Conservation (phyloP, 2,329 filamentous ascomycete genomes). For the Zymoseptoria ardabiliae region DNA sequence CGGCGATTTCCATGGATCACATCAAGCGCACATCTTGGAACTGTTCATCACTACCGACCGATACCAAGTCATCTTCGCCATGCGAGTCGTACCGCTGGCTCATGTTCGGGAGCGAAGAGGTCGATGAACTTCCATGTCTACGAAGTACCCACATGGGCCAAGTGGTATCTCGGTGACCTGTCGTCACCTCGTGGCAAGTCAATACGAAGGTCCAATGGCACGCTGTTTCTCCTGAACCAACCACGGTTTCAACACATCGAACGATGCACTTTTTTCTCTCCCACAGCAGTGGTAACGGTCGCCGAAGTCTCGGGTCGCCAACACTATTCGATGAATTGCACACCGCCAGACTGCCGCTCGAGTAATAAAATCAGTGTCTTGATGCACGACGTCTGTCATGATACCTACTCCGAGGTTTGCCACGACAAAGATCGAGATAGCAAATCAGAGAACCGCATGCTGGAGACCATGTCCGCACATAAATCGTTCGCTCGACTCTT, state of each 20-base stretch:
- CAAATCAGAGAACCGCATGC: no score
- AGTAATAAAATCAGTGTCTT: neutral
- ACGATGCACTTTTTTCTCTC: neutral
- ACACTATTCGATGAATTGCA: neutral
- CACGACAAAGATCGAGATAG: no score
- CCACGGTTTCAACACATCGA: neutral
- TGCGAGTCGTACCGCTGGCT: neutral
- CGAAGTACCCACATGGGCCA: neutral
- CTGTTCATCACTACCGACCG: neutral
- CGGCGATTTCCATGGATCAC: neutral
- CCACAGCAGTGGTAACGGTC: neutral
- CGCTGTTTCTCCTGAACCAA: neutral
- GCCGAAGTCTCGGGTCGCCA: neutral
- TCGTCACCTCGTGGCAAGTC: neutral
- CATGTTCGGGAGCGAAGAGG: neutral
- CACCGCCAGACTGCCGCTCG: neutral
- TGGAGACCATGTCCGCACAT: no score
- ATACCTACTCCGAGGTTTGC: no score
- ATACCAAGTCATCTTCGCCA: neutral
- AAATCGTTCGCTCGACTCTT: no score
- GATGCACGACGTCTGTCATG: neutral
- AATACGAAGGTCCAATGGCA: neutral
- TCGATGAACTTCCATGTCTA: neutral
- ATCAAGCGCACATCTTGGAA: neutral
- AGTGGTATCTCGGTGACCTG: neutral